Base-by-base conservation (phyloP, 2,329 filamentous ascomycete genomes). In the Diaporthe citriasiana region DNA sequence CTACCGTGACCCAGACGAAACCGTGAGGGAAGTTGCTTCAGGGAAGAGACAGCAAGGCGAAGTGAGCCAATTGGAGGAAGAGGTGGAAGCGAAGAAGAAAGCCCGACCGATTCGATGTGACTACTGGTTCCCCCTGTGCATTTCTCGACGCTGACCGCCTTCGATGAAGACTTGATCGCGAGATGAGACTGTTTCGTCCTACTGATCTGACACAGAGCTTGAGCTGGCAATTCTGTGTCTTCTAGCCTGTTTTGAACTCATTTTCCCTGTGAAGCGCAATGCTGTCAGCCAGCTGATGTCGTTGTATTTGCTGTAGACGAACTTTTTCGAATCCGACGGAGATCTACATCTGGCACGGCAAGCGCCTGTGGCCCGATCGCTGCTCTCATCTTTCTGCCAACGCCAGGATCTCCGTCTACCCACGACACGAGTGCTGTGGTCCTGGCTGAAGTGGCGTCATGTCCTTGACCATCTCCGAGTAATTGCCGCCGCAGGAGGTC, bases 141-240 rank as follows among this genome's bases (percentile, higher is more conserved):
- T 13, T 27, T 50, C 22, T 27, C 13, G 3, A 40, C 22, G 63
- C 63, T 53, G 63, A 53, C 63, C 47, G 47, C 63, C 63, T 40
- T 53, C 45, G 33, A 66, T 50, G 47, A 30, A 40, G 47, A 10
- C 47, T 27, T 40, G 45, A 53, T 53, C 33, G 8, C 63, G 22
- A 68, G 17, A 68, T 53, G 30, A 53, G 63, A 53, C 63, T 27
- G n/a, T 40, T 53, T 40, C 45, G 63, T 53, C 47, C 45, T 22
- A 12, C 45, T 40, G 30, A 38, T 40, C 63, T 68, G 63, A 27
- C 33, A 40, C 33, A 19, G 63, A 22, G 45, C 30, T 27, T 22
- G 33, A 27, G 30, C 30, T 66, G 63, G 63, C 63, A 25, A n/a
- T 25, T 38, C 22, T 51, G 60, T 51, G 30, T 40, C 22, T 38